Evolutionary conservation across 2,329 filamentous ascomycete species (phyloP), one percentile per base, ranked within the genome.

Genomic region (Fusarium avenaceum): DNA sequence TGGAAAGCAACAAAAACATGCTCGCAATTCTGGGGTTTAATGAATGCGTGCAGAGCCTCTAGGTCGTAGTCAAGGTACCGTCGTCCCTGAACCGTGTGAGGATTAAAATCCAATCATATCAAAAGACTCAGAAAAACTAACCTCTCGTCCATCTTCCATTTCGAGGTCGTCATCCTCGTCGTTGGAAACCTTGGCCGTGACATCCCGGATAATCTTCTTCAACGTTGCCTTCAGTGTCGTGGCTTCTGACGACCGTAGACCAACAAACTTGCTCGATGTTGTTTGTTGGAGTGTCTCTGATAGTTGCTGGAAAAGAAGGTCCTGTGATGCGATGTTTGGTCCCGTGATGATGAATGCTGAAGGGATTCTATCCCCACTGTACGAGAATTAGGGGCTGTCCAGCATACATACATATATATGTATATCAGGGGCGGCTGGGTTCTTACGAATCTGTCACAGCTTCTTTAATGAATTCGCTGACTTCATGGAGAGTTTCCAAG

Each of bases 1-100:
- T 94, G 90, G 61, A 96, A 89, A 0, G 90, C 88, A 48, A 96
- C 82, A 51, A 93, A 85, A 11, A 95, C 85, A 69, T 88, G 87
- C 40, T 85, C 79, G 30, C 84, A 85, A 24, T 79, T 76, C 38
- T 85, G 84, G 10, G 83, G 80, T 60, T 82, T 83, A 15, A 89
- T 82, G 76, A 86, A 89, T 26, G 86, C 84, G 63, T 89, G 81
- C 30, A 96, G 78, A 24, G 91, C 88, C 71, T 92, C 90, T 17
- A 96, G 84, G 73, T 96, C 93, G 75, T 95, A 96, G 71, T 92
- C 90, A 4, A 95, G 84, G 61, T 92, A 86, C 76, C 87, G 89
- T 33, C 86, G 86, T 2, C 87, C 88, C 84, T 90, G 72, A 65
- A 6, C 49, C 11, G 19, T 8, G 47, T 77, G 8, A 76, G 70